Percentiles rank a stretch among this genome's conserved stretches.
Evolutionary conservation across 768 basidiomycete genomes (phyloP).

Genomic region (Rhodotorula paludigena): DNA sequence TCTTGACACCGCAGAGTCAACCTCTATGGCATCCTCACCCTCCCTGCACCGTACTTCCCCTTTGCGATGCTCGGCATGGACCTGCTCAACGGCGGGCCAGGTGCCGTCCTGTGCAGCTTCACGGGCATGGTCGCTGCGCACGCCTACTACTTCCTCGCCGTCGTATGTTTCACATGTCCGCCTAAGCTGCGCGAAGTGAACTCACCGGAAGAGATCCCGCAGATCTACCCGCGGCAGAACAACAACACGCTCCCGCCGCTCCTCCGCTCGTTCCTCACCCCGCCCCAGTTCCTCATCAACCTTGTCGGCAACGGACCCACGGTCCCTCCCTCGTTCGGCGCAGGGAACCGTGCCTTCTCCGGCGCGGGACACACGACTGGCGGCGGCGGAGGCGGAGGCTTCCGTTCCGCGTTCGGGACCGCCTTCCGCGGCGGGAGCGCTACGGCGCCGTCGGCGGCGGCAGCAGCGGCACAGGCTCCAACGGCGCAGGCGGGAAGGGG

Average conservation of each 20-base stretch:
- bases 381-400: constrained; percentile 1
- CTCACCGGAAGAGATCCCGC: neutral
- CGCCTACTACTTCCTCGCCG: constrained; percentile 59
- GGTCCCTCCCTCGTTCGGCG: constrained; percentile 5
- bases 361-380: constrained; percentile 1
- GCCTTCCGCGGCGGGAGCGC: constrained; percentile 3
- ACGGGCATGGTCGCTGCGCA: constrained; percentile 74
- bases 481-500: neutral
- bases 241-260: neutral
- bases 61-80: constrained; percentile 71
- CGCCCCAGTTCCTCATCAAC: constrained; percentile 25
- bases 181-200: no score
- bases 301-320: constrained; percentile 23
- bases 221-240: constrained; percentile 24
- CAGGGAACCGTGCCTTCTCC: no score
- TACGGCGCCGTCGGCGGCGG: neutral
- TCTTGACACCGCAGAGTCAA: constrained; percentile 55
- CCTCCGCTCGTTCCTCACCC: constrained; percentile 3
- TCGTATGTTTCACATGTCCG: constrained; percentile 5
- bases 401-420: constrained; percentile 15
- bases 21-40: constrained; percentile 69
- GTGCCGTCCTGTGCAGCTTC: constrained; percentile 56
- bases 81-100: constrained; percentile 55
- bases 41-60: constrained; percentile 69
- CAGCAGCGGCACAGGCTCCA: neutral